Evolutionary conservation across 2,329 filamentous ascomycete genomes (phyloP), one percentile per base, ranked within the genome.

Genomic region (Penicillium sp.): DNA sequence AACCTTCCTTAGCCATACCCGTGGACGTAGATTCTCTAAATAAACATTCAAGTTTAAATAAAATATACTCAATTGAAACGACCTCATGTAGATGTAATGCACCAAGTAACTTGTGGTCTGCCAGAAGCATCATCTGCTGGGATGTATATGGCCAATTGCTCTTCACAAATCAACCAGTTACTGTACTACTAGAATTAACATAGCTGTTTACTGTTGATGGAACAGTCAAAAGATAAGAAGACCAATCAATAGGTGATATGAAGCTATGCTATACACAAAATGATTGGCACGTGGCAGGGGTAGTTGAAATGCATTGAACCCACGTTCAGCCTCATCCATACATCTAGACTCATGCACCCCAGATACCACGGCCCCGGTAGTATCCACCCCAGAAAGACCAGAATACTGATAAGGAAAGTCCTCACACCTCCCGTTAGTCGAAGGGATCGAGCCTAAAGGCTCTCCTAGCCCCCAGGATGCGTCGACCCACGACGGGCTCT

Each of bases 401-500:
- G 19, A 4, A 22, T 4, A 39, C 9, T 39, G 35, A 13, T 21
- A 42, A 42, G 35, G n/a, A 22, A 42, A 42, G 19, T 22, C 11
- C 5, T 39, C 35, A 39, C 16, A 19, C 7, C 5, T 22, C 9
- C 44, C 26, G 44, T 29, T 46, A 45, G 14, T 29, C 37, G 37
- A 42, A 19, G 37, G 37, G 37, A 21, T 42, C 10, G 19, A 42
- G 39, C n/a, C 39, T 42, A 42, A 21, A 42, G 39, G 19, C 10
- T 22, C 39, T 7, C 19, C 11, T 42, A 42, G 19, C 39, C 19
- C 16, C n/a, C 39, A 42, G 39, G 9, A 22, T 42, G 46, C 29
- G 46, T 22, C 19, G 46, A 48, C 46, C 46, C 46, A 48, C 29
- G 46, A 48, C 46, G 46, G 46, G 46, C 29, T 48, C 29, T 48